These are phyloP conservation scores for Apium graveolens DNA, from an alignment of 129 eudicot genomes.

Conservation along the genomic window DNA sequence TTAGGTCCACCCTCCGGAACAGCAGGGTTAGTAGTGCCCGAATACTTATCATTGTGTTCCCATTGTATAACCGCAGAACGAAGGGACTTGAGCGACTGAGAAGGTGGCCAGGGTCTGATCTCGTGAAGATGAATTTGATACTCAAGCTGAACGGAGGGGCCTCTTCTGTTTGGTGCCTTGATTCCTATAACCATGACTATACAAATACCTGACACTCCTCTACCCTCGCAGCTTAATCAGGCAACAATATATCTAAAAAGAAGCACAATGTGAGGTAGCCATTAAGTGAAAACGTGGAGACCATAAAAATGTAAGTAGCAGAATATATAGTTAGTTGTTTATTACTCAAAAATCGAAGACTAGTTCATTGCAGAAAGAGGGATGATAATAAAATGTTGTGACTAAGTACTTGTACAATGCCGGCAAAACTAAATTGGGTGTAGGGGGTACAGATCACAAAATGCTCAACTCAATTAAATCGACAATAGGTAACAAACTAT, in stretches of 20 bases:
- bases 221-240: background rate
- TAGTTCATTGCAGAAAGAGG: background rate
- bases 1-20: conserved; percentile 50
- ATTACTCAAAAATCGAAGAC: background rate
- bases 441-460: background rate
- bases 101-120: conserved; percentile 95
- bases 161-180: conserved; percentile 40
- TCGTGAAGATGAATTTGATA: conserved; percentile 57
- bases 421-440: background rate
- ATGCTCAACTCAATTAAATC: background rate
- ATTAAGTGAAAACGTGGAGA: background rate
- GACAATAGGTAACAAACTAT: background rate
- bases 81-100: conserved; percentile 58
- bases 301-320: background rate
- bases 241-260: background rate
- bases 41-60: conserved; percentile 58
- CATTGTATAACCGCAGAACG: conserved; percentile 67
- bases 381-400: background rate
- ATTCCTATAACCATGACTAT: conserved; percentile 46
- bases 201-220: conserved; percentile 1
- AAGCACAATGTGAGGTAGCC: background rate
- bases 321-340: background rate
- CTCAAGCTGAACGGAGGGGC: conserved; percentile 48
- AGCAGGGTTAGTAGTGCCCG: conserved; percentile 66
- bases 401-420: background rate